Base-by-base conservation (phyloP, 495 filamentous ascomycete genomes). In the Aspergillus incahuasiensis region DNA sequence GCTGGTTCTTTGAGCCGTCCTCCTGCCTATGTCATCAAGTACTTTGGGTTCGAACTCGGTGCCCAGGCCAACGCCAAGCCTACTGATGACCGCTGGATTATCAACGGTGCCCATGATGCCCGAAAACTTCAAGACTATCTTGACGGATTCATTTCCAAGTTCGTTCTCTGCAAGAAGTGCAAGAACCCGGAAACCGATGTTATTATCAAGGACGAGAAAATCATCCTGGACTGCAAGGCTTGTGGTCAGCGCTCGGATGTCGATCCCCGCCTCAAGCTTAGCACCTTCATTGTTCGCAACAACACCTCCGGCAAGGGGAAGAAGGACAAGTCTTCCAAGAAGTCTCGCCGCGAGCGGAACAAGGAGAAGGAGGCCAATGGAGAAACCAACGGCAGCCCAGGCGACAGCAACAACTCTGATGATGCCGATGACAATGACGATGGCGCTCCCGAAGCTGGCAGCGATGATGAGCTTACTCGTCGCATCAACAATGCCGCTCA, bases 141-240 rank as follows among this genome's bases (percentile, higher is more conserved):
- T 24, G 94, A 97, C 67, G 92, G 92, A 45, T 98, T 97, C 83
- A 98, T 98, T 72, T 79, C 82, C 79, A 95, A 90, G 75, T 98
- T 97, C 60, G 94, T 98, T 61, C 90, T 98, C 52, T 98, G 94
- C 88, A 92, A 94, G 82, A 91, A 94, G 73, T 98, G 94, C 86
- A 96, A 96, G 84, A 98, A 98, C 71, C 94, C 94, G 25, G 94
- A 98, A 78, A 98, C 94, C 60, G 92, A 91, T 56, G 89, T 96
- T 66, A 80, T 86, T 64, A 89, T 95, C 81, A 96, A 95, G 74
- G 90, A 96, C 58, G 92, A 88, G 39, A 81, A 79, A 63, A 98
- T 98, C 67, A 65, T 85, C 51, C 83, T 97, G 62, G 94, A 98
- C 76, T 98, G 94, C 87, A 98, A 98, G 78, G 94, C 94, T 54